Conservation (phyloP, 306 rosid species). For the Citrullus colocynthis region DNA sequence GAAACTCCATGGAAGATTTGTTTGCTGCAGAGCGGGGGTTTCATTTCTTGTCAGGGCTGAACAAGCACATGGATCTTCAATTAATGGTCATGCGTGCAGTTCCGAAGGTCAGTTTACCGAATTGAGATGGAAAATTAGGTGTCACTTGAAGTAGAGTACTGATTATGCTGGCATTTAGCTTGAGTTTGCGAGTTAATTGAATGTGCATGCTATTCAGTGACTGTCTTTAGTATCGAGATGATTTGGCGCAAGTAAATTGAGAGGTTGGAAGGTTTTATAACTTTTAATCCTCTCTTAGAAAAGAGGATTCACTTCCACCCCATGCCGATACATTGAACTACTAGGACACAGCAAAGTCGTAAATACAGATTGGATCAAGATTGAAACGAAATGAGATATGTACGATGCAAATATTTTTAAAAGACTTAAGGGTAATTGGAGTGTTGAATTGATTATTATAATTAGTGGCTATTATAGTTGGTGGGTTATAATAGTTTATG, state of each 20-base stretch:
- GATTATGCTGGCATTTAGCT: not conserved
- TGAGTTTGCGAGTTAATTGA: not conserved
- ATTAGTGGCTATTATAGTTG: too few relatives aligned
- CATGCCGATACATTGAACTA: not conserved
- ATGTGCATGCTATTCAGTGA: not conserved
- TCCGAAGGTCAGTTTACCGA: constrained; percentile 41
- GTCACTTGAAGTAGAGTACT: not conserved
- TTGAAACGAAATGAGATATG: not conserved
- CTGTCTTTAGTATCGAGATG: not conserved
- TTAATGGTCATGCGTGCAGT: constrained; percentile 12
- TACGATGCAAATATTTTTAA: not conserved
- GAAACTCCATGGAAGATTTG: constrained; percentile 30
- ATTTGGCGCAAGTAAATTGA: not conserved
- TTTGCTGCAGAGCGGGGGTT: constrained; percentile 41
- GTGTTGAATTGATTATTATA: too few relatives aligned
- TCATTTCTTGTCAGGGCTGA: constrained; percentile 46
- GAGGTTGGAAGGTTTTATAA: not conserved
- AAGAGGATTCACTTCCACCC: not conserved
- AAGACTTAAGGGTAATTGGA: too few relatives aligned
- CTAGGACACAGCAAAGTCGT: not conserved
- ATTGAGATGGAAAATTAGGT: not conserved
- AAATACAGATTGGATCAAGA: not conserved
- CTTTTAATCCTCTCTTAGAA: too few relatives aligned
- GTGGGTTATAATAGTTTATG: too few relatives aligned
- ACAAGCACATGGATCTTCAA: constrained; percentile 31